phyloP scores from a whole-genome alignment of 495 filamentous ascomycete species.

The Neurospora cerealis region DNA sequence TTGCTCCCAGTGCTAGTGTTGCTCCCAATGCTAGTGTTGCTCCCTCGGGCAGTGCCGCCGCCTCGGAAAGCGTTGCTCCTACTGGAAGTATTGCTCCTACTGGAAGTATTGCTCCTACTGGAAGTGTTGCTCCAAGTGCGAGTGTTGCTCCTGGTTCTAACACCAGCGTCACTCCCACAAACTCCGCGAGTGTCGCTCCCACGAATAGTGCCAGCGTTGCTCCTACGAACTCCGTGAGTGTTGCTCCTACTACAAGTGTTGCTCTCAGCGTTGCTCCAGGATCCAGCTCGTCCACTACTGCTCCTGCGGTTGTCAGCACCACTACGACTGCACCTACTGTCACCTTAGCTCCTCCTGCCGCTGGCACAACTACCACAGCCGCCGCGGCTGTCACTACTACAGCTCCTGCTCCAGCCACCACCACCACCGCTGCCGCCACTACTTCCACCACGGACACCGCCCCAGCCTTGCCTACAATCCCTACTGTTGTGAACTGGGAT shows the following conservation, averaged over 20 bases:
- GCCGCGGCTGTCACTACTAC: no score
- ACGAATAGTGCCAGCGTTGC: not conserved
- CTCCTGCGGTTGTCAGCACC: not conserved
- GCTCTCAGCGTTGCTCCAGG: not conserved
- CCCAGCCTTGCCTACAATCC: conserved; percentile 16
- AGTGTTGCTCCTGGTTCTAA: not conserved
- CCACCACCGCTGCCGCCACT: not conserved
- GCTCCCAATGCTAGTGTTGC: not conserved
- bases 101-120: not conserved
- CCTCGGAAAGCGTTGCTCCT: not conserved
- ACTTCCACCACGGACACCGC: conserved; percentile 5
- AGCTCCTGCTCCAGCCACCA: not conserved
- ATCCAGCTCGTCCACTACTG: not conserved
- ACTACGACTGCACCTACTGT: conserved; percentile 3
- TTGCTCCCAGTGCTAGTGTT: not conserved
- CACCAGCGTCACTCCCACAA: not conserved
- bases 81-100: not conserved
- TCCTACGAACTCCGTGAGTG: not conserved
- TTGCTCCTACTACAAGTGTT: not conserved
- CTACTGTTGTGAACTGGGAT: conserved; percentile 11
- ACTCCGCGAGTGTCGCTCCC: not conserved
- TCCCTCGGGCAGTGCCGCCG: not conserved
- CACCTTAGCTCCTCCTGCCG: conserved; percentile 11
- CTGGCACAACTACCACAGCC: not conserved
- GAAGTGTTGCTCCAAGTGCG: not conserved